A percentile compares a stretch with the other conserved stretches of the same genome.
phyloP scores from a whole-genome alignment of 2,329 filamentous ascomycete genomes.

The Neonectria punicea region DNA sequence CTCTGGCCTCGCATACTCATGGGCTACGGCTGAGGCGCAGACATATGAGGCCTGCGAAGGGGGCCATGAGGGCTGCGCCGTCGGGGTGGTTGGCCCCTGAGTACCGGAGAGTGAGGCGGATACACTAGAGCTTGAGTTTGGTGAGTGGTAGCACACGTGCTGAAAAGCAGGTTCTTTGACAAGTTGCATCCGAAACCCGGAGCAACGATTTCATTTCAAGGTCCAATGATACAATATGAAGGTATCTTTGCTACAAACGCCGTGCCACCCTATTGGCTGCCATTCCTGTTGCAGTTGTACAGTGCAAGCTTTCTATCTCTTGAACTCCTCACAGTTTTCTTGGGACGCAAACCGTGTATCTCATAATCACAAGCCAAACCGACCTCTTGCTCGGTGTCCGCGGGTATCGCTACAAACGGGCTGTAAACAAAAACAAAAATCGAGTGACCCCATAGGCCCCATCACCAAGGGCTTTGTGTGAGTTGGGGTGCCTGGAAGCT shows the following conservation, averaged over 20 bases:
- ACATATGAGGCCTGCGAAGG: constrained; percentile 10
- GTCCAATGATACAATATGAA: constrained; percentile 23
- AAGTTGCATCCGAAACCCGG: constrained; percentile 2
- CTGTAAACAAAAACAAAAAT: constrained; percentile 1
- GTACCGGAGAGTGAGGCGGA: constrained; percentile 15
- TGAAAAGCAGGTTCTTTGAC: neutral
- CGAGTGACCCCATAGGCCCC: neutral
- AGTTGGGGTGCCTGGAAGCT: constrained; percentile 20
- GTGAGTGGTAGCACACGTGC: neutral
- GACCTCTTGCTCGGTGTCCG: constrained; percentile 2
- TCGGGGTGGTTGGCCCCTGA: constrained; percentile 17
- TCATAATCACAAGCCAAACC: constrained; percentile 18
- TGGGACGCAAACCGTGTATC: constrained; percentile 4
- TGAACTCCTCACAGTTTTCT: constrained; percentile 3
- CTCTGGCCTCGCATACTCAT: constrained; percentile 30
- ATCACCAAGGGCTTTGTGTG: constrained; percentile 43
- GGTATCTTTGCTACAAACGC: constrained; percentile 34
- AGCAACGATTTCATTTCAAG: constrained; percentile 21
- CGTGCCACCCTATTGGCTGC: constrained; percentile 20
- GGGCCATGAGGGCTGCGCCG: neutral
- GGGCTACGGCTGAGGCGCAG: constrained; percentile 14
- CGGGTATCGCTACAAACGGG: constrained; percentile 14
- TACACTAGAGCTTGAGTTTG: constrained; percentile 1
- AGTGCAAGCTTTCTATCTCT: constrained; percentile 13
- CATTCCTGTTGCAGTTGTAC: constrained; percentile 22